phyloP scores from a whole-genome alignment of 257 asterid species.

The Solanum pimpinellifolium region DNA sequence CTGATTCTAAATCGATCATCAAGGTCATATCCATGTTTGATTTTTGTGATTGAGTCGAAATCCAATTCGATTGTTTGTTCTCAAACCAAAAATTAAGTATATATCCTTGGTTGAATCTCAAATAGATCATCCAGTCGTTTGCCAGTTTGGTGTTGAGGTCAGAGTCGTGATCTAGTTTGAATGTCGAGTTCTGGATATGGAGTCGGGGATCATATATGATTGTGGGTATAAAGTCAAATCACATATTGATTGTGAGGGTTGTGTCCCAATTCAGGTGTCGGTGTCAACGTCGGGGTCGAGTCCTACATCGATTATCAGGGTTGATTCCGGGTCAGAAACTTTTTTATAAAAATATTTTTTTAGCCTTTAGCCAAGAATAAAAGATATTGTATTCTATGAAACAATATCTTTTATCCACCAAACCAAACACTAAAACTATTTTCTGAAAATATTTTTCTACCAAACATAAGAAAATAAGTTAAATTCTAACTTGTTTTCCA shows the following conservation, averaged over 20 bases:
- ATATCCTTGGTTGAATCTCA: neutral
- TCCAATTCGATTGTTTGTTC: neutral
- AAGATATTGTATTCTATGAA: neutral
- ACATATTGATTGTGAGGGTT: neutral
- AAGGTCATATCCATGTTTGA: neutral
- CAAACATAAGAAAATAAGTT: neutral
- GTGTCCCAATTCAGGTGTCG: neutral
- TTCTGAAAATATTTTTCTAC: too few species aligned
- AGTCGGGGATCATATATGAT: neutral
- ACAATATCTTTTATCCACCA: neutral
- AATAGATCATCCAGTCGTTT: neutral
- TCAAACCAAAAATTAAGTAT: neutral
- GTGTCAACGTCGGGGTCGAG: neutral
- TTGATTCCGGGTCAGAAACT: neutral
- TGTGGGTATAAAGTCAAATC: neutral
- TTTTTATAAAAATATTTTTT: too few species aligned
- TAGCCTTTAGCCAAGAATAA: neutral
- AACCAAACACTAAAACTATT: neutral
- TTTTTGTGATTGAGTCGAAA: neutral
- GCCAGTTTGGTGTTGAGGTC: neutral
- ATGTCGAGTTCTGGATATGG: neutral
- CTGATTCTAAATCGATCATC: too few species aligned
- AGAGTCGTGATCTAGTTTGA: neutral
- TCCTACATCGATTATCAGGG: neutral
- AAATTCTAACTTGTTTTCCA: too few species aligned